Percentiles rank a stretch among this genome's conserved stretches.
Evolutionary conservation across 805 yeast species (phyloP).

Genomic region (Metschnikowia dekortorum): DNA sequence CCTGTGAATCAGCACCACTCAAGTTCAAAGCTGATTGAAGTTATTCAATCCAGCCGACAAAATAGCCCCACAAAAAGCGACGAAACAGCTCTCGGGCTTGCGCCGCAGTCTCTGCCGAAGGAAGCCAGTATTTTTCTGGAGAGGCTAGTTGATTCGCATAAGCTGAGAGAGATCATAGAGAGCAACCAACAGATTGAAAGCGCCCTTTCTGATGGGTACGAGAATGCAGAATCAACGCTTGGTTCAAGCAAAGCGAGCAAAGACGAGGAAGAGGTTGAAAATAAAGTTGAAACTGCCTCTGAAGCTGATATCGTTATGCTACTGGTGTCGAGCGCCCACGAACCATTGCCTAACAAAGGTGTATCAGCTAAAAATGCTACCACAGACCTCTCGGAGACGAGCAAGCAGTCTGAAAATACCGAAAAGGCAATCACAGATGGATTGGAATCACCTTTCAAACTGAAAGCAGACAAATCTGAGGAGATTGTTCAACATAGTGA

Average conservation of each 20-base stretch:
- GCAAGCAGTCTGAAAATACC: background rate
- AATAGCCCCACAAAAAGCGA: background rate
- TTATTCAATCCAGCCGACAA: background rate
- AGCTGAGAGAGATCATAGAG: background rate
- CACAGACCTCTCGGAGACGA: background rate
- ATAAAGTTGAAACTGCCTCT: background rate
- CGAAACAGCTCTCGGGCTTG: background rate
- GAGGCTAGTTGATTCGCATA: background rate
- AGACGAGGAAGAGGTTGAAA: background rate
- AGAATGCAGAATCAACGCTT: background rate
- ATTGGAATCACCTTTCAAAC: background rate
- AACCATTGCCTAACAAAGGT: background rate
- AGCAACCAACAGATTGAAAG: background rate
- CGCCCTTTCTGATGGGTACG: background rate
- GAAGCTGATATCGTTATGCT: background rate
- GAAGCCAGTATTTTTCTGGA: background rate
- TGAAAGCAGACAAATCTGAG: background rate
- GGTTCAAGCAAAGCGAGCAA: background rate
- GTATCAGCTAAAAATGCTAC: background rate
- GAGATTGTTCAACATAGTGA: background rate
- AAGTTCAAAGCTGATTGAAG: background rate
- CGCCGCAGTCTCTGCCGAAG: conserved; percentile 4
- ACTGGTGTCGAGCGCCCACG: background rate
- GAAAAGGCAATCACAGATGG: background rate
- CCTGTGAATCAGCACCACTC: background rate